These are phyloP conservation scores for Fusarium solani-melongenae DNA, from an alignment of 2,329 filamentous ascomycete genomes.

Conservation along the genomic window DNA sequence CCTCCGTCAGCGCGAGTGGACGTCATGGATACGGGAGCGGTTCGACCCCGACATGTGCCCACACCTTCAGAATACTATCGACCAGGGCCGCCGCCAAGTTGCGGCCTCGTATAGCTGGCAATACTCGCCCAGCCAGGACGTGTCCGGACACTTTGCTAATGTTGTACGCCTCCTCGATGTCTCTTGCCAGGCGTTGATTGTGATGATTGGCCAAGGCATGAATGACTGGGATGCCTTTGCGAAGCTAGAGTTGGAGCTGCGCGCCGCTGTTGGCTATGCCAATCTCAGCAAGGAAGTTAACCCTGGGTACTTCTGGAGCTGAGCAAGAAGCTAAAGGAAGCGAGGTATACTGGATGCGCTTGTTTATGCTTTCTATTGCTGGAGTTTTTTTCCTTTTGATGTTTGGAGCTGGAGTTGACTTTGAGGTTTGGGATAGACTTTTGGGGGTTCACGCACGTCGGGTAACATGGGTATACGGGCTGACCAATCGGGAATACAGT, in stretches of 20 bases:
- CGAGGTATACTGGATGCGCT: neutral
- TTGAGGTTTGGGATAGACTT: neutral
- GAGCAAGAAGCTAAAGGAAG: neutral
- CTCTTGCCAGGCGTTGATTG: neutral
- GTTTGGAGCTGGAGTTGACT: neutral
- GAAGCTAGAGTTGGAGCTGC: neutral
- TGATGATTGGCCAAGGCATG: neutral
- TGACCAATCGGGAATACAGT: conserved; percentile 39
- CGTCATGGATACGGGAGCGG: neutral
- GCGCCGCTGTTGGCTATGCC: neutral
- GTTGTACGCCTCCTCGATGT: neutral
- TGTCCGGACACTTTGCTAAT: neutral
- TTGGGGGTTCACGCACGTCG: conserved; percentile 1
- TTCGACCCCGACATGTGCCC: neutral
- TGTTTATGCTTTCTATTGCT: neutral
- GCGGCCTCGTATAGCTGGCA: neutral
- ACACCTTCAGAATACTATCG: neutral
- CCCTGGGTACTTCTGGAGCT: neutral
- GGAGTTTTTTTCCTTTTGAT: neutral
- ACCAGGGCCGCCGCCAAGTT: neutral
- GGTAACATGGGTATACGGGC: conserved; percentile 6
- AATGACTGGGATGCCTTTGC: neutral
- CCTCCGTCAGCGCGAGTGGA: neutral
- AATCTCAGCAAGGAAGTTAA: neutral
- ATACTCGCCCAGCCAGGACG: neutral